Evolutionary conservation across 495 filamentous ascomycete genomes (phyloP).

Genomic region (Cercophora newfieldiana): DNA sequence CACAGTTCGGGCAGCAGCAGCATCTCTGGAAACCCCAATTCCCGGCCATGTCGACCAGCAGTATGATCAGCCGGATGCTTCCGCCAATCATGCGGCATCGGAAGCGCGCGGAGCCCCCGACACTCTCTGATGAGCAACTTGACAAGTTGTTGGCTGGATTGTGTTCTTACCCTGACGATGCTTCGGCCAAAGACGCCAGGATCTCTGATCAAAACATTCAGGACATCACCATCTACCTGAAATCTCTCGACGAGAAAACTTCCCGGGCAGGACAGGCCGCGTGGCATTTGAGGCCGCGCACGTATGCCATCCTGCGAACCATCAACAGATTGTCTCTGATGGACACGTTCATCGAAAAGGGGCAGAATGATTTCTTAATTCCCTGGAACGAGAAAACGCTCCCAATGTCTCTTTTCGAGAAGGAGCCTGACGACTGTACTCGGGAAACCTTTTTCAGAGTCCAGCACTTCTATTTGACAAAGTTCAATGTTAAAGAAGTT

Average conservation of each 20-base stretch:
- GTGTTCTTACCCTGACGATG: no score
- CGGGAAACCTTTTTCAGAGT: conserved; percentile 52
- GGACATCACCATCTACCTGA: not conserved
- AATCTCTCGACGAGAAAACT: conserved; percentile 4
- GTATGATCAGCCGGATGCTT: no score
- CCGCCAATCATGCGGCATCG: no score
- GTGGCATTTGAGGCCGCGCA: conserved; percentile 12
- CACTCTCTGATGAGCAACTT: no score
- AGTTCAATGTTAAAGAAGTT: conserved; percentile 17
- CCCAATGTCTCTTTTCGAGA: no score
- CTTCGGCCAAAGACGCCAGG: not conserved
- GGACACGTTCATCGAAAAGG: conserved; percentile 17
- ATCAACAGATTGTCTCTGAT: conserved; percentile 12
- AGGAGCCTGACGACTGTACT: conserved; percentile 48
- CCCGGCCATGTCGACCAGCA: no score
- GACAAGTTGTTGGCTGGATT: no score
- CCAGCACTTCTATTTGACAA: conserved; percentile 54
- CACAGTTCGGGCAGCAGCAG: no score
- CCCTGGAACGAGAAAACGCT: conserved; percentile 19
- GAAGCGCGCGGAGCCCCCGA: no score
- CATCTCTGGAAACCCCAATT: no score
- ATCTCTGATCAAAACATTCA: not conserved
- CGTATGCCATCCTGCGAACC: conserved; percentile 16
- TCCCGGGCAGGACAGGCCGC: not conserved
- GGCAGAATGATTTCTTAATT: conserved; percentile 12